Evolutionary conservation across 306 rosid genomes (phyloP), one percentile per base, ranked within the genome.

Genomic region (Begonia loranthoides): DNA sequence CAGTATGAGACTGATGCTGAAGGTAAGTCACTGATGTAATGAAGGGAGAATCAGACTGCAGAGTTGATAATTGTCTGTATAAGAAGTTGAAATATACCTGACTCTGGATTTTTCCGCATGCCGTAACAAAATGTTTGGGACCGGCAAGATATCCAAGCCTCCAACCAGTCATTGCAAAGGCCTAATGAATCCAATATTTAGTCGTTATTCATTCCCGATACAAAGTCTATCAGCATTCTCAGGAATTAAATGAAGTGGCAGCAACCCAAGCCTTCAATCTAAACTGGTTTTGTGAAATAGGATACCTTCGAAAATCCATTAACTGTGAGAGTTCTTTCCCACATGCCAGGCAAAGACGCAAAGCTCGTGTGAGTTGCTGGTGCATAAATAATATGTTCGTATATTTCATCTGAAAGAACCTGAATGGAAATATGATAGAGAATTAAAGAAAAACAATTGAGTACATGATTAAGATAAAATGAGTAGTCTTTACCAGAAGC

Each of bases 101-200:
- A 76, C 96, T 86, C 71, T 92, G 99, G 51, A 92, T 60, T 73
- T 92, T 92, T 62, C 69, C 76, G 44, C 93, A 80, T 15, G 99
- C 99, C 3, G 81, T 36, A 46, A 83, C 67, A 63, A 86, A 92
- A 73, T 92, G 96, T 64, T 83, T 92, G 41, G 99, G 96, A 61
- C 93, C 99, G 62, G 96, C 96, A 54, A 92, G 6, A 76, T 86
- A 92, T 58, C 99, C 96, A 65, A 92, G 94, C 38, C 99, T 75
- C 99, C 96, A 92, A 70, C 99, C 99, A 50, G 99, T 92, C 99
- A 92, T 92, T 49, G 96, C 99, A 73, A 86, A 92, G 57, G 99
- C 79, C 99, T 92, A 59, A 58, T 54, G 48, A 16, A 44, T 63
- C 41, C 43, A 56, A 75, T 36, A 16, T 55, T 65, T 50, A 58